Percentiles rank a stretch among this genome's conserved stretches.
These are phyloP conservation scores for Malus hybrid DNA, from an alignment of 331 rosid genomes.

Conservation along the genomic window DNA sequence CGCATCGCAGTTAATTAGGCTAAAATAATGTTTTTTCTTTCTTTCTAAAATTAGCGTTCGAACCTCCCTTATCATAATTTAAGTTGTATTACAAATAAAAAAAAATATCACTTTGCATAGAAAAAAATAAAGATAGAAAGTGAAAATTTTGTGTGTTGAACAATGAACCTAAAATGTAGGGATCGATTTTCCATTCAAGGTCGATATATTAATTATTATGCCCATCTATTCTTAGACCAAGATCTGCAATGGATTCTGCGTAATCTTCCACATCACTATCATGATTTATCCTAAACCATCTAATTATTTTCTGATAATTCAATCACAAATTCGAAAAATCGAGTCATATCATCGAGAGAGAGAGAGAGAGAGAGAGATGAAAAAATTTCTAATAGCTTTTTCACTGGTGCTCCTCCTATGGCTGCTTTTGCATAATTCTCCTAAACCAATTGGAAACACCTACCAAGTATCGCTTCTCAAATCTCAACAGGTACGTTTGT, in stretches of 20 bases:
- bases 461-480: not conserved
- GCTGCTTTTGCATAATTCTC: slow-evolving; percentile 3
- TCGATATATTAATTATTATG: not conserved
- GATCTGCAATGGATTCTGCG: not conserved
- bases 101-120: too few relatives aligned
- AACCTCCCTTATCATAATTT: too few relatives aligned
- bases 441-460: not conserved
- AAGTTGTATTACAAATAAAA: too few relatives aligned
- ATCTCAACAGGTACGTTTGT: slow-evolving; percentile 6
- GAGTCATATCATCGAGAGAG: not conserved
- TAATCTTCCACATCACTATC: too few relatives aligned
- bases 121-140: not conserved
- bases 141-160: not conserved
- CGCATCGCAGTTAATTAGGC: too few relatives aligned
- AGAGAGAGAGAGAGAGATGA: not conserved
- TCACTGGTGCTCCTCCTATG: slow-evolving; percentile 10
- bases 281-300: too few relatives aligned
- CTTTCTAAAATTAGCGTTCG: too few relatives aligned
- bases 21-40: too few relatives aligned
- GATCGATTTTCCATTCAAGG: not conserved
- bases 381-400: slow-evolving; percentile 12
- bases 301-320: too few relatives aligned
- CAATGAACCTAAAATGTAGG: not conserved
- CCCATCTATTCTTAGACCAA: not conserved
- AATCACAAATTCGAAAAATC: not conserved